Evolutionary conservation across 2,329 filamentous ascomycete genomes (phyloP).

Genomic region (Thielaviopsis ethacetica): DNA sequence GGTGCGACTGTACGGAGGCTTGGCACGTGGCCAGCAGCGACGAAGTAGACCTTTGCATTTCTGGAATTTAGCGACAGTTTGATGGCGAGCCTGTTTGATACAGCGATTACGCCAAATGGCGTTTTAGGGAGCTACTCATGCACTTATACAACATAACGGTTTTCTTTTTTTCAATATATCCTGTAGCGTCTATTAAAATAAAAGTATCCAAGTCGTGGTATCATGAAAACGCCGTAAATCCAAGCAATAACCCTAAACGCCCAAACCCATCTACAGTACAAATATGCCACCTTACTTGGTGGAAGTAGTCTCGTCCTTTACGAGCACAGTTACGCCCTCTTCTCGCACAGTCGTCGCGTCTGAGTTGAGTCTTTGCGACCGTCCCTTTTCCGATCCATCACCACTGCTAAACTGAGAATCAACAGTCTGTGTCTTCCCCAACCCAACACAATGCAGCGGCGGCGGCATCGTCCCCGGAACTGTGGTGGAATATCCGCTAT

Average conservation of each 20-base stretch:
- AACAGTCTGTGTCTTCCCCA: background rate
- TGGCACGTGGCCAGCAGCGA: background rate
- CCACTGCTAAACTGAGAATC: slow-evolving; percentile 1
- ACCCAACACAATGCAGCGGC: background rate
- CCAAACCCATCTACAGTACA: background rate
- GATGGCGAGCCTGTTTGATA: background rate
- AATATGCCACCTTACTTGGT: background rate
- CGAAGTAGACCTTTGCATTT: background rate
- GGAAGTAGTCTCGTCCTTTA: background rate
- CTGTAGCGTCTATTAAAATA: background rate
- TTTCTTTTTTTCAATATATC: background rate
- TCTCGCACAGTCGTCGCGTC: background rate
- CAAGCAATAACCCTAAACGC: slow-evolving; percentile 1
- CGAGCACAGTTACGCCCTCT: background rate
- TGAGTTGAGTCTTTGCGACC: background rate
- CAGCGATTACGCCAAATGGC: background rate
- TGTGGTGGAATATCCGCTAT: background rate
- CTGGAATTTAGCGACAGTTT: background rate
- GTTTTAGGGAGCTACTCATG: background rate
- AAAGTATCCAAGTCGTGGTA: slow-evolving; percentile 5
- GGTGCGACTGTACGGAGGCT: background rate
- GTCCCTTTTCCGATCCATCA: background rate
- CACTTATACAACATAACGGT: background rate
- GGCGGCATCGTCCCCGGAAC: background rate
- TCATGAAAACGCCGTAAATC: slow-evolving; percentile 5